Evolutionary conservation across 2,329 filamentous ascomycete genomes (phyloP).

Genomic region (Aaosphaeria arxii): DNA sequence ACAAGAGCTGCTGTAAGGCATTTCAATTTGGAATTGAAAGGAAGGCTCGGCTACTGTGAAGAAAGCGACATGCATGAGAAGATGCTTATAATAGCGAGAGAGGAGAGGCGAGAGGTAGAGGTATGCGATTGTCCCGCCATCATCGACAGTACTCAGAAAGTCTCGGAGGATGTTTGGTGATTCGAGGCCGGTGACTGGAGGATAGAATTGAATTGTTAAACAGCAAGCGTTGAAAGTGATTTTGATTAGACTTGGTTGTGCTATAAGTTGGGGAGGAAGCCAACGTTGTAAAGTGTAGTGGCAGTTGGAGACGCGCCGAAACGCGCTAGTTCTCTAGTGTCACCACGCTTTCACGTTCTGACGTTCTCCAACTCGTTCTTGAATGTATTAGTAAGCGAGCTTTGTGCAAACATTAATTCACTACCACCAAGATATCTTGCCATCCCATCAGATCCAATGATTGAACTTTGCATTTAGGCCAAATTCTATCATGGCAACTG

Average conservation of each 20-base stretch:
- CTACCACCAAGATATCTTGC: background rate
- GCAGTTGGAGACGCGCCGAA: slow-evolving; percentile 6
- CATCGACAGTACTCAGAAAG: slow-evolving; percentile 25
- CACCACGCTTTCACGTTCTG: slow-evolving; percentile 4
- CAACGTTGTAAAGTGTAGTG: background rate
- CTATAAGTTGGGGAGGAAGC: background rate
- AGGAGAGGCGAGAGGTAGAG: slow-evolving; percentile 20
- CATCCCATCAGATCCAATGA: background rate
- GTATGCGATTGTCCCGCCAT: slow-evolving; percentile 20
- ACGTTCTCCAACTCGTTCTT: too few relatives aligned
- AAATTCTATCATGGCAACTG: slow-evolving; percentile 20
- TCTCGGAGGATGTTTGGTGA: slow-evolving; percentile 5
- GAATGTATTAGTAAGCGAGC: too few relatives aligned
- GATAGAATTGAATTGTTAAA: background rate
- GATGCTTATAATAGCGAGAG: slow-evolving; percentile 31
- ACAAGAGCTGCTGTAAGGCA: slow-evolving; percentile 49
- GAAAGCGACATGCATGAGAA: slow-evolving; percentile 67
- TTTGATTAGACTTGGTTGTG: background rate
- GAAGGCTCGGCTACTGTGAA: slow-evolving; percentile 73
- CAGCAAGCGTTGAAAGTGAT: background rate
- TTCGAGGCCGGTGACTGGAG: slow-evolving; percentile 12
- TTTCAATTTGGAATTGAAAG: slow-evolving; percentile 54
- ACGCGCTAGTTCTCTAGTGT: slow-evolving; percentile 2
- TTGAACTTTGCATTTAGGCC: background rate
- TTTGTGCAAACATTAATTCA: background rate